These are phyloP conservation scores for Rhodotorula sp. DNA, from an alignment of 1,284 basidiomycete genomes.

Conservation along the genomic window DNA sequence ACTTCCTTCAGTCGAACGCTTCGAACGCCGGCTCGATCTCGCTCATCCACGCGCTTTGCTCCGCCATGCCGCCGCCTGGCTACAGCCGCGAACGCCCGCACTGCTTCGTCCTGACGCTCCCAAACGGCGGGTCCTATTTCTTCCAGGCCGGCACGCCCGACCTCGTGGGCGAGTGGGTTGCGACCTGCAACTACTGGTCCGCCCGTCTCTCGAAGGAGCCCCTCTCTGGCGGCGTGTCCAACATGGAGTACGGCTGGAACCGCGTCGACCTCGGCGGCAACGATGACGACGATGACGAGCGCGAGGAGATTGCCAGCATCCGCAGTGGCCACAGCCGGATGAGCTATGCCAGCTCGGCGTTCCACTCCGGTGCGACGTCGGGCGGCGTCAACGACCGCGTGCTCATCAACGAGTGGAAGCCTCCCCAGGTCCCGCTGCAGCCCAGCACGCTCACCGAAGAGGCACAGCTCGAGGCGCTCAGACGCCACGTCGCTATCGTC, in stretches of 20 bases:
- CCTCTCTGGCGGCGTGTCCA: conserved; percentile 88
- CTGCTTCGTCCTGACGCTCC: conserved; percentile 90
- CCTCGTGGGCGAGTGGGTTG: conserved; percentile 95
- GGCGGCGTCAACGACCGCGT: conserved; percentile 62
- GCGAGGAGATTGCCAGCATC: conserved; percentile 40
- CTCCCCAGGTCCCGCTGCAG: conserved; percentile 77
- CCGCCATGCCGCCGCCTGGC: conserved; percentile 83
- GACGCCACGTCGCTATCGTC: conserved; percentile 72
- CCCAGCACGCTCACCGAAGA: conserved; percentile 88
- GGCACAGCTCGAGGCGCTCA: conserved; percentile 79
- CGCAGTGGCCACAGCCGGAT: conserved; percentile 30
- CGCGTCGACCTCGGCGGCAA: conserved; percentile 51
- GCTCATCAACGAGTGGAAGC: conserved; percentile 92
- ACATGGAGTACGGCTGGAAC: conserved; percentile 99
- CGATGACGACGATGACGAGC: conserved; percentile 20
- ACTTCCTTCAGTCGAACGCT: conserved; percentile 67
- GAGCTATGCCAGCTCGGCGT: conserved; percentile 4
- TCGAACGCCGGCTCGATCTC: conserved; percentile 74
- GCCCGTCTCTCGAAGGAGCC: conserved; percentile 91
- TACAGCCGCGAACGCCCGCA: conserved; percentile 86
- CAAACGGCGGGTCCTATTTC: conserved; percentile 86
- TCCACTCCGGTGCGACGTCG: background rate
- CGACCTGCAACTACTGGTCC: conserved; percentile 98
- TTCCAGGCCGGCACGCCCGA: conserved; percentile 98
- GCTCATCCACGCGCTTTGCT: conserved; percentile 84